A percentile compares a stretch with the other conserved stretches of the same genome.
Conservation (phyloP, 2,329 filamentous ascomycete species). For the Colletotrichum nymphaeae region DNA sequence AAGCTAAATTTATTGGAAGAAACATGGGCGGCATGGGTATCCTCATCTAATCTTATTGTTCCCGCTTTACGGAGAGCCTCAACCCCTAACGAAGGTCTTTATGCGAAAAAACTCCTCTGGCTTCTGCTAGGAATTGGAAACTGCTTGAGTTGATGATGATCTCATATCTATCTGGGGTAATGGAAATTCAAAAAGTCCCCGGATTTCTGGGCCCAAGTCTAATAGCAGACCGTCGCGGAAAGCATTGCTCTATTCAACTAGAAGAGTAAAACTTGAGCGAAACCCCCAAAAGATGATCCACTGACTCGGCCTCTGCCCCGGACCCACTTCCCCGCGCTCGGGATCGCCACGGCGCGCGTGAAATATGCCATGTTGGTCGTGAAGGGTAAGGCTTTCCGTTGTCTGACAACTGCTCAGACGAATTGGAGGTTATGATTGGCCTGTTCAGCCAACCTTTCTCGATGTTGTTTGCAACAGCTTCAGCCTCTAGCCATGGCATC, state of each 20-base stretch:
- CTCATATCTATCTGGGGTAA: neutral
- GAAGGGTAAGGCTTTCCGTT: neutral
- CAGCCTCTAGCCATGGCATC: constrained; percentile 7
- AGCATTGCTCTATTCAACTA: neutral
- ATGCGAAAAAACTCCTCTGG: no score
- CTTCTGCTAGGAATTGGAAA: no score
- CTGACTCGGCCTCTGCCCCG: constrained; percentile 16
- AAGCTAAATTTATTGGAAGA: no score
- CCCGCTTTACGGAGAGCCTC: no score
- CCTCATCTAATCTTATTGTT: no score
- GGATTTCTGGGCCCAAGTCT: no score
- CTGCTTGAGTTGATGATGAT: no score
- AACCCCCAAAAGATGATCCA: neutral
- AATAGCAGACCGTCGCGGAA: neutral
- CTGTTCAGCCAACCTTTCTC: neutral
- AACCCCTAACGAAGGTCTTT: no score
- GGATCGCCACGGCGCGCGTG: constrained; percentile 13
- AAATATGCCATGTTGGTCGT: neutral
- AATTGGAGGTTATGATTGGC: neutral
- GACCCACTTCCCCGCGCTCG: constrained; percentile 28
- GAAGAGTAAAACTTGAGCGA: neutral
- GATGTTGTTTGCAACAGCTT: constrained; percentile 7
- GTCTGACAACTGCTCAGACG: neutral
- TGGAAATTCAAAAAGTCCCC: neutral
- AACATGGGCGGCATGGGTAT: no score